Evolutionary conservation across 257 asterid genomes (phyloP), one percentile per base, ranked within the genome.

Genomic region (Ophiorrhiza pumila): DNA sequence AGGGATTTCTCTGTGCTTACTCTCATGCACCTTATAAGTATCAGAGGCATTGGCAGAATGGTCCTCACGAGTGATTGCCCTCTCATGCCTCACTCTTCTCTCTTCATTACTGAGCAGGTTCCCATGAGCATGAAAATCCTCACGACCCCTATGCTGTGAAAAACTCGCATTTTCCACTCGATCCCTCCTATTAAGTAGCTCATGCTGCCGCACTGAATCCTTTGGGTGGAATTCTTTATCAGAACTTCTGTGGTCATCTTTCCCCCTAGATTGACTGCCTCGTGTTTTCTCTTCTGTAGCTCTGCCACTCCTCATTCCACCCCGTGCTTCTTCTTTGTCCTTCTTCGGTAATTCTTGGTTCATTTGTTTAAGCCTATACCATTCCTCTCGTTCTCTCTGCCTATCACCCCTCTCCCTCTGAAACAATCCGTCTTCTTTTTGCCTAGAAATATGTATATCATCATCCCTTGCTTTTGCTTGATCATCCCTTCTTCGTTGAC

Each of bases 321-420:
- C 79, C 70, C 87, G 85, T 35, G 79, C 74, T 77, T 87, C 97
- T 79, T 86, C 96, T 82, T 93, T 89, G 64, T 87, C 96, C 84
- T 90, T 84, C 88, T 89, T 89, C 6, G 86, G 73, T 41, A 74
- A 73, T 57, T 93, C 96, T 82, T 88, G 96, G 78, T 71, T 89
- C 39, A 84, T 62, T 61, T 81, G 90, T 79, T 90, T 91, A 76
- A 64, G 75, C 81, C 94, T 88, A 76, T 88, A 82, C 94, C 98
- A 87, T 64, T 91, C 98, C 74, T 88, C 97, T 74, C 89, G 91
- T 46, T 89, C 98, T 82, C 94, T 82, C 74, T 74, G 91, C 83
- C 93, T 87, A 71, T 89, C 98, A 76, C 77, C 79, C 72, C 88
- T 88, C 79, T 93, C 97, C 81, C 86, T 91, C 76, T 79, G 88